phyloP scores from a whole-genome alignment of 2,329 filamentous ascomycete species.

The Sclerotinia spermophila region DNA sequence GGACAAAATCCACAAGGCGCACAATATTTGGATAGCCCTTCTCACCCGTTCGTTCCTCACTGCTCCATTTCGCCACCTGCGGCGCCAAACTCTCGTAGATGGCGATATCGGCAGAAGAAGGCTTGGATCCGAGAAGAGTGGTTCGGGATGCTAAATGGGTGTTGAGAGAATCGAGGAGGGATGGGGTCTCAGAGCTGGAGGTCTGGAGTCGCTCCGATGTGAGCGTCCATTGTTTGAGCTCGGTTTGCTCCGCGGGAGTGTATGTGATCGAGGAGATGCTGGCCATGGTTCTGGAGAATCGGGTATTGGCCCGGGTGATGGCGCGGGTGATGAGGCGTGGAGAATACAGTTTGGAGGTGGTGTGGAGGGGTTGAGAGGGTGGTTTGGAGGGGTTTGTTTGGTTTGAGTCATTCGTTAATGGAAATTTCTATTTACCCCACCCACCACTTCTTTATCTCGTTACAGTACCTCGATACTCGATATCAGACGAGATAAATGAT shows the following conservation, averaged over 20 bases:
- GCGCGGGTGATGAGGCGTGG: constrained; percentile 31
- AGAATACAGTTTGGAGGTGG: constrained; percentile 35
- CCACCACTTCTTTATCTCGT: not conserved
- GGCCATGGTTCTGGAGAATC: constrained; percentile 56
- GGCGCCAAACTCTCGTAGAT: constrained; percentile 77
- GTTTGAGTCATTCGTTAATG: constrained; percentile 9
- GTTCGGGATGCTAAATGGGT: constrained; percentile 82
- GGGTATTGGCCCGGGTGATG: constrained; percentile 57
- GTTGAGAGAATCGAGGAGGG: constrained; percentile 77
- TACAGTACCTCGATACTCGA: not conserved
- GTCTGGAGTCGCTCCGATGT: constrained; percentile 68
- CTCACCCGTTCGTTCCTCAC: constrained; percentile 86
- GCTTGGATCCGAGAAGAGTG: constrained; percentile 84
- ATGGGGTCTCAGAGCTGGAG: constrained; percentile 50
- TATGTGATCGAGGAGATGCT: constrained; percentile 66
- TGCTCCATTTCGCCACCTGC: constrained; percentile 71
- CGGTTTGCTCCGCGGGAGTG: constrained; percentile 73
- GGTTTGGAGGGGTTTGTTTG: not conserved
- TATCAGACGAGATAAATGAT: too few species aligned
- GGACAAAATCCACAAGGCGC: constrained; percentile 88
- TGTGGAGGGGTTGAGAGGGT: constrained; percentile 7
- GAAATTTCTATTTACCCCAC: constrained; percentile 13
- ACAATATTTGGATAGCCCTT: constrained; percentile 88
- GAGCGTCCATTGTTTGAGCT: constrained; percentile 86
- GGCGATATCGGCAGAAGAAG: constrained; percentile 80